These are phyloP conservation scores for Mikania micrantha DNA, from an alignment of 129 eudicot species.

Conservation along the genomic window DNA sequence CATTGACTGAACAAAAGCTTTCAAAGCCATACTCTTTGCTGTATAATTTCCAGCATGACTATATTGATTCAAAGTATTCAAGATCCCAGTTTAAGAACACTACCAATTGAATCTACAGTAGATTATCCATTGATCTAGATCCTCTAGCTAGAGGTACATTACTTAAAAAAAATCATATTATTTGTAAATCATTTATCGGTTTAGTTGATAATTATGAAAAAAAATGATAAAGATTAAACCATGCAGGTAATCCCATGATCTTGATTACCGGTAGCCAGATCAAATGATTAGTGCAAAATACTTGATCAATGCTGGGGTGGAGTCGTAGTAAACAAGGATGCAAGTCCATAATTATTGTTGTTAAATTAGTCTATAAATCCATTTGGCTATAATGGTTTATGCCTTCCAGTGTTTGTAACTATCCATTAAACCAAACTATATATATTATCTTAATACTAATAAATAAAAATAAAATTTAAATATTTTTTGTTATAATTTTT, in stretches of 20 bases:
- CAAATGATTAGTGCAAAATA: background rate
- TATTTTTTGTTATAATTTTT: too few species aligned
- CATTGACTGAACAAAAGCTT: conserved; percentile 12
- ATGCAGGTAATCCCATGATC: background rate
- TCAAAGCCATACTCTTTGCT: conserved; percentile 29
- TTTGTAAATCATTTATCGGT: background rate
- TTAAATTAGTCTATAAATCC: background rate
- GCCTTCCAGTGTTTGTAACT: conserved; percentile 15
- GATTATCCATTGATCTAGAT: conserved; percentile 11
- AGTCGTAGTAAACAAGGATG: conserved; percentile 17
- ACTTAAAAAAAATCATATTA: background rate
- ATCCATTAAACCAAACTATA: conserved; percentile 12
- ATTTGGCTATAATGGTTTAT: background rate
- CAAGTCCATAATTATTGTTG: conserved; percentile 19
- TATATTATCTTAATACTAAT: too few species aligned
- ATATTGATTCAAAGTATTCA: conserved; percentile 14
- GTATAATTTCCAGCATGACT: conserved; percentile 12
- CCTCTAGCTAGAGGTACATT: conserved; percentile 23
- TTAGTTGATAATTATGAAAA: background rate
- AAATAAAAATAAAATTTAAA: too few species aligned
- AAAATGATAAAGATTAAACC: background rate
- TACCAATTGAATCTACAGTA: background rate
- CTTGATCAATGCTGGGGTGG: background rate
- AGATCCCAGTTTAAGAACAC: conserved; percentile 1
- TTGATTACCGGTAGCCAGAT: conserved; percentile 16